Evolutionary conservation across 2,329 filamentous ascomycete species (phyloP).

Genomic region (Didymella pinodella): DNA sequence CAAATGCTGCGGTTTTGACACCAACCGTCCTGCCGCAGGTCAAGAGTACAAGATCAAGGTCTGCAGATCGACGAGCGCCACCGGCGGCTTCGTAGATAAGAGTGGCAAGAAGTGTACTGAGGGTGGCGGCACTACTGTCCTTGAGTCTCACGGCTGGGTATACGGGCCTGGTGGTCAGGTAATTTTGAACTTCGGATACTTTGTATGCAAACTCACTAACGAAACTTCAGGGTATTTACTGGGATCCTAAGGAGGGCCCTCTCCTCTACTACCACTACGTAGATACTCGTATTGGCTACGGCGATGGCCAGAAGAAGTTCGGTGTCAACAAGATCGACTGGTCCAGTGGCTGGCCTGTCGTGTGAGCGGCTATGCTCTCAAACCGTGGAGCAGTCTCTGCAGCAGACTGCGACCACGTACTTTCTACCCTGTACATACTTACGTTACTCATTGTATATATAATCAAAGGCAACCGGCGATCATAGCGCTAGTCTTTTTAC

Average conservation of each 20-base stretch:
- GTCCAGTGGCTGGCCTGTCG: slow-evolving; percentile 59
- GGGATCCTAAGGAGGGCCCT: slow-evolving; percentile 59
- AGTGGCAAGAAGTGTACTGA: slow-evolving; percentile 61
- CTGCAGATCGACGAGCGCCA: slow-evolving; percentile 64
- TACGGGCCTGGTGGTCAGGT: slow-evolving; percentile 73
- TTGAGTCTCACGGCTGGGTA: slow-evolving; percentile 66
- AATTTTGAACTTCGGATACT: too few species aligned
- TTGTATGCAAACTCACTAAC: too few species aligned
- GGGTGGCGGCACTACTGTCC: slow-evolving; percentile 68
- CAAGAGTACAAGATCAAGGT: slow-evolving; percentile 73
- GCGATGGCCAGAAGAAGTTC: slow-evolving; percentile 60
- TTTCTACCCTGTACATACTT: slow-evolving; percentile 13
- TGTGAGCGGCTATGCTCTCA: slow-evolving; percentile 27
- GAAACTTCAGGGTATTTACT: slow-evolving; percentile 62
- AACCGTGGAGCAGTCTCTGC: background rate
- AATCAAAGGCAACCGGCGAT: background rate
- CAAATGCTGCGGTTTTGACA: slow-evolving; percentile 68
- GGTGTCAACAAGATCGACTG: slow-evolving; percentile 62
- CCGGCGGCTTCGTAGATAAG: slow-evolving; percentile 65
- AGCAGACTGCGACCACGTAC: background rate
- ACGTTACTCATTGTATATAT: slow-evolving; percentile 5
- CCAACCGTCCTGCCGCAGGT: slow-evolving; percentile 60
- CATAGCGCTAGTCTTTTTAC: background rate
- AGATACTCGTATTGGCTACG: slow-evolving; percentile 62
- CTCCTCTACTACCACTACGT: slow-evolving; percentile 71